phyloP scores from a whole-genome alignment of 1,284 basidiomycete genomes.

The Pseudozyma sp. region DNA sequence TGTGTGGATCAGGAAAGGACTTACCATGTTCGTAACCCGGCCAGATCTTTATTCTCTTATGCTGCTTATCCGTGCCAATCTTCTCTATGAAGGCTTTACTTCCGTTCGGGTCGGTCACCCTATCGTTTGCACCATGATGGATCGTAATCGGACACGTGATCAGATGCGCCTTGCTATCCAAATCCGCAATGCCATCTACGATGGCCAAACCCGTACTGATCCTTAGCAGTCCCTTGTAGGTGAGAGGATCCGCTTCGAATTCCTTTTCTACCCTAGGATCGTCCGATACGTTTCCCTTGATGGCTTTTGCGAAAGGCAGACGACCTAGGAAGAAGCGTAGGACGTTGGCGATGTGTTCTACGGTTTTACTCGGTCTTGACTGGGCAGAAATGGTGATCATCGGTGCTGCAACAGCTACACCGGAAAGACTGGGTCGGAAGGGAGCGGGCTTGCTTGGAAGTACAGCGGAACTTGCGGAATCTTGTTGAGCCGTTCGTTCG shows the following conservation, averaged over 20 bases:
- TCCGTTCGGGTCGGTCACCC: slow-evolving; percentile 71
- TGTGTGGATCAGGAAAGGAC: not conserved
- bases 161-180: slow-evolving; percentile 66
- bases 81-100: slow-evolving; percentile 70
- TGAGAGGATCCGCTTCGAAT: slow-evolving; percentile 68
- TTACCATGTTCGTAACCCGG: slow-evolving; percentile 72
- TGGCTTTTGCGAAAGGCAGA: slow-evolving; percentile 71
- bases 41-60: slow-evolving; percentile 71
- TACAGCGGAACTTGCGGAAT: slow-evolving; percentile 12
- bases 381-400: slow-evolving; percentile 70
- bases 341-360: slow-evolving; percentile 69
- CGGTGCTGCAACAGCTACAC: slow-evolving; percentile 71
- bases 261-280: slow-evolving; percentile 71
- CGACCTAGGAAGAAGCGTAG: slow-evolving; percentile 70
- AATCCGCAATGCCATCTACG: slow-evolving; percentile 70
- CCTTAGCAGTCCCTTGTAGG: slow-evolving; percentile 72
- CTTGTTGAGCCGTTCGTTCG: slow-evolving; percentile 1
- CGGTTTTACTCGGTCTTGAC: slow-evolving; percentile 69
- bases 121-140: slow-evolving; percentile 71
- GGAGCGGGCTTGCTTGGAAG: slow-evolving; percentile 25
- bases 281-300: slow-evolving; percentile 72
- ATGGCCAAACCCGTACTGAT: slow-evolving; percentile 72
- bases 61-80: slow-evolving; percentile 63
- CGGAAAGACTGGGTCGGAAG: slow-evolving; percentile 52
- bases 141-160: slow-evolving; percentile 70